Percentiles rank a stretch among this genome's conserved stretches.
Evolutionary conservation across 306 rosid species (phyloP).

Genomic region (Astragalus membranaceus): DNA sequence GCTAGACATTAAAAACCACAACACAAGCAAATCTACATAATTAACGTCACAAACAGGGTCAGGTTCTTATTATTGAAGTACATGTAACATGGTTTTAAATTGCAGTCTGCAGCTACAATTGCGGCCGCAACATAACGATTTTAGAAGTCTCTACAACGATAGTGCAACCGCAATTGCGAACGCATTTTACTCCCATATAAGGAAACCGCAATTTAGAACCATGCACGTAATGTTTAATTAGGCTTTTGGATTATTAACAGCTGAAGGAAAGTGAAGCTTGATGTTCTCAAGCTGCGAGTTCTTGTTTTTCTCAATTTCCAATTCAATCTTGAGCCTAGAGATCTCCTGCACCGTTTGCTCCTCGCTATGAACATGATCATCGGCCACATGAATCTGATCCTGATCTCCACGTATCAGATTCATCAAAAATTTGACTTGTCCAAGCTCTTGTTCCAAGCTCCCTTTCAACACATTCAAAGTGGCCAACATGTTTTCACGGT

Average conservation of each 20-base stretch:
- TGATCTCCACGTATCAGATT: conserved; percentile 21
- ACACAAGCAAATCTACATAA: background rate
- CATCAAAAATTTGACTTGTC: conserved; percentile 22
- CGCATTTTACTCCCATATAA: too few relatives aligned
- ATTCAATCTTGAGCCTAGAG: conserved; percentile 15
- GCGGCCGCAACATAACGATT: too few relatives aligned
- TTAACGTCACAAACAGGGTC: too few relatives aligned
- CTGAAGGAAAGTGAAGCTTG: conserved; percentile 17
- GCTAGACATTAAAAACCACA: background rate
- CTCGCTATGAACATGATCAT: conserved; percentile 19
- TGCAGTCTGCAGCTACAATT: too few relatives aligned
- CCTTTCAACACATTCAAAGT: conserved; percentile 28
- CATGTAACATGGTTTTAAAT: too few relatives aligned
- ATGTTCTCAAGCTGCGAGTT: conserved; percentile 16
- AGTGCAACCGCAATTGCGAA: too few relatives aligned
- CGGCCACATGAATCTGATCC: conserved; percentile 16
- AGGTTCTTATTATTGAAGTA: too few relatives aligned
- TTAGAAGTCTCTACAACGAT: too few relatives aligned
- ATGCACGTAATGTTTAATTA: background rate
- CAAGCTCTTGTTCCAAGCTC: conserved; percentile 33
- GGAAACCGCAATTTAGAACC: too few relatives aligned
- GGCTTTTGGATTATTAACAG: background rate
- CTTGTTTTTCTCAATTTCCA: conserved; percentile 27
- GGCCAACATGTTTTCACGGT: conserved; percentile 18
- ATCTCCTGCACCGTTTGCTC: conserved; percentile 16